A percentile compares a stretch with the other conserved stretches of the same genome.
Evolutionary conservation across 1,139 yeast species (phyloP).

Genomic region (Geotrichum europaeum): DNA sequence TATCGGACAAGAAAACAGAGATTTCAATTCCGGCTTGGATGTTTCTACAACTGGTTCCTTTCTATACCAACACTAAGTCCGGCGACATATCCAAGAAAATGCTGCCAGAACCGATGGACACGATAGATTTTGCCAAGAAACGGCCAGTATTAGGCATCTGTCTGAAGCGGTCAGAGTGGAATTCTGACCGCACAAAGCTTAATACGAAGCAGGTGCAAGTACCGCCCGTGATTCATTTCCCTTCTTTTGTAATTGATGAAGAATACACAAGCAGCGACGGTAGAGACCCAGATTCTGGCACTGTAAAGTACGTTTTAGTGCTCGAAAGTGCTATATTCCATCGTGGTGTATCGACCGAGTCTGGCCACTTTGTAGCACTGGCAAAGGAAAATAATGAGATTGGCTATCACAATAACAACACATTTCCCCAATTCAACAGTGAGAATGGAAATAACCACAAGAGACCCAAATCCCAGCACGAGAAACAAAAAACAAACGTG

Average conservation of each 20-base stretch:
- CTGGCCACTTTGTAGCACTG: slow-evolving; percentile 68
- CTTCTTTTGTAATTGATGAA: slow-evolving; percentile 72
- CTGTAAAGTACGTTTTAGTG: slow-evolving; percentile 56
- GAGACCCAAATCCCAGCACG: slow-evolving; percentile 1
- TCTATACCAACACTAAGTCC: slow-evolving; percentile 47
- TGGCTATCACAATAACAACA: slow-evolving; percentile 14
- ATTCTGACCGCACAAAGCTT: slow-evolving; percentile 45
- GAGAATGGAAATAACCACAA: slow-evolving; percentile 14
- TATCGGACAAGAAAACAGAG: slow-evolving; percentile 43
- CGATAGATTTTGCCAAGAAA: slow-evolving; percentile 40
- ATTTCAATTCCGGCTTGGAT: slow-evolving; percentile 80
- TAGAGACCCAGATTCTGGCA: slow-evolving; percentile 11
- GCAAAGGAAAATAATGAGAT: slow-evolving; percentile 37
- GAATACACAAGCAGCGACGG: slow-evolving; percentile 32
- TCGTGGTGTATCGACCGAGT: slow-evolving; percentile 54
- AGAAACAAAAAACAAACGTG: slow-evolving; percentile 22
- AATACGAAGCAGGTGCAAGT: slow-evolving; percentile 54
- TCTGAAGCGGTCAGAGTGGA: slow-evolving; percentile 57
- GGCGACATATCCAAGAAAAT: neutral
- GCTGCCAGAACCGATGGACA: slow-evolving; percentile 26
- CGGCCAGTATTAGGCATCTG: slow-evolving; percentile 73
- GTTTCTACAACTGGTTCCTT: slow-evolving; percentile 70
- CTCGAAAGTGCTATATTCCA: slow-evolving; percentile 75
- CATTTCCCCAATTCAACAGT: slow-evolving; percentile 2
- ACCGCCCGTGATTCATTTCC: slow-evolving; percentile 64